phyloP scores from a whole-genome alignment of 2,329 filamentous ascomycete species.

The Chlorencoelia australis region DNA sequence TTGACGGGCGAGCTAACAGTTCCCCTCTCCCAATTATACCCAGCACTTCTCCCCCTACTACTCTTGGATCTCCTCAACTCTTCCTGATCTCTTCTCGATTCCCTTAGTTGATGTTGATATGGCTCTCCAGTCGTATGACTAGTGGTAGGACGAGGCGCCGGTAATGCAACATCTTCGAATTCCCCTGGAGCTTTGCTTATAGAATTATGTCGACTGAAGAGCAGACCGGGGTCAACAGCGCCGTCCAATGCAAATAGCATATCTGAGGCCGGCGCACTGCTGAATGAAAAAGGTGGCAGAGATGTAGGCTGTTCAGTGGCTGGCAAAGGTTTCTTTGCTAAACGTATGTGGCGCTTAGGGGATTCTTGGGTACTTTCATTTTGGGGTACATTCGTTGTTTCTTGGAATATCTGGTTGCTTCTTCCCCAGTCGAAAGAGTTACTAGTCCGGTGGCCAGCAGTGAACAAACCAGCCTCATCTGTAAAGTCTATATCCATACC shows the following conservation, averaged over 20 bases:
- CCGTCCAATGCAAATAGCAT: constrained; percentile 42
- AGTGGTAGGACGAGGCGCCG: constrained; percentile 20
- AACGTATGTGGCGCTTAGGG: constrained; percentile 33
- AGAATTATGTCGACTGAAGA: constrained; percentile 38
- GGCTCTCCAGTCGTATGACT: constrained; percentile 21
- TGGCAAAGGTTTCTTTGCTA: constrained; percentile 34
- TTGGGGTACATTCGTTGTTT: constrained; percentile 25
- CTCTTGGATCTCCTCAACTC: constrained; percentile 21
- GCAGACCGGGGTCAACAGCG: constrained; percentile 49
- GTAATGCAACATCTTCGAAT: constrained; percentile 20
- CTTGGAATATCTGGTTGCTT: constrained; percentile 45
- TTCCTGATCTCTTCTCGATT: constrained; percentile 24
- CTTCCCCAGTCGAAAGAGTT: constrained; percentile 48
- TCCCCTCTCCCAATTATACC: constrained; percentile 18
- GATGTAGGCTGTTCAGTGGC: constrained; percentile 31
- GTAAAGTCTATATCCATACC: constrained; percentile 52
- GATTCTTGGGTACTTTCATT: constrained; percentile 14
- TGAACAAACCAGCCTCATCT: constrained; percentile 26
- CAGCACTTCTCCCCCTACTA: constrained; percentile 16
- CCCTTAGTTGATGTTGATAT: constrained; percentile 26
- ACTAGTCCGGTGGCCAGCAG: constrained; percentile 34
- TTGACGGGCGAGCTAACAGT: constrained; percentile 25
- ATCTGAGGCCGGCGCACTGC: constrained; percentile 31
- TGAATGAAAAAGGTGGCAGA: constrained; percentile 32
- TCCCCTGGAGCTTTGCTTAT: constrained; percentile 12